Evolutionary conservation across 2,329 filamentous ascomycete genomes (phyloP).

Genomic region (Cytospora paraplurivora): DNA sequence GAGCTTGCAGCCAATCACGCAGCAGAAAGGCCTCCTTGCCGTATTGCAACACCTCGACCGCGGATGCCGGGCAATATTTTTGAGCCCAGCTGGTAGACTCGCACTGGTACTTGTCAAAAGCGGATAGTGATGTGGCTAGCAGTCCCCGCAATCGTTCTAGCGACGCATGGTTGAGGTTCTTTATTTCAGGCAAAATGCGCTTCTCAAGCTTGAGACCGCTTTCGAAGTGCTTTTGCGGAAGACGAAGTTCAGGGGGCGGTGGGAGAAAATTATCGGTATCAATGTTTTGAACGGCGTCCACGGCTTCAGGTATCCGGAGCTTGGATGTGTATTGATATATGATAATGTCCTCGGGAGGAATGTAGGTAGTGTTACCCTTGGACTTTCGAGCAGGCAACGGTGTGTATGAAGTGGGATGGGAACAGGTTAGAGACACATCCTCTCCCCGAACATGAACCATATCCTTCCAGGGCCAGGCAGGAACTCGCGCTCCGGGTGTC

Average conservation of each 20-base stretch:
- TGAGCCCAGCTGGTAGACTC: constrained; percentile 75
- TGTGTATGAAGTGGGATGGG: background rate
- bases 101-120: constrained; percentile 78
- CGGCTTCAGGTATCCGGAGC: constrained; percentile 43
- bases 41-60: constrained; percentile 73
- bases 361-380: constrained; percentile 49
- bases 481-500: constrained; percentile 65
- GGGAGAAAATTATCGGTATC: constrained; percentile 47
- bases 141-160: constrained; percentile 60
- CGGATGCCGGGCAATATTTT: constrained; percentile 76
- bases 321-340: constrained; percentile 40
- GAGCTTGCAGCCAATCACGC: constrained; percentile 76
- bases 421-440: background rate
- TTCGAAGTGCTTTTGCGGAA: constrained; percentile 60
- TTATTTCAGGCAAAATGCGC: constrained; percentile 51
- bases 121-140: constrained; percentile 65
- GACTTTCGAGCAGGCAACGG: constrained; percentile 45
- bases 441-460: constrained; percentile 64
- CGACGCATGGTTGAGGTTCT: constrained; percentile 55
- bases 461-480: constrained; percentile 71
- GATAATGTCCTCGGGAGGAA: constrained; percentile 48
- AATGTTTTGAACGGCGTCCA: constrained; percentile 39
- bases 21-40: constrained; percentile 71
- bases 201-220: constrained; percentile 56
- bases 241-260: constrained; percentile 51